Conservation (phyloP, 2,329 filamentous ascomycete genomes). For the Microthyrium microscopicum region DNA sequence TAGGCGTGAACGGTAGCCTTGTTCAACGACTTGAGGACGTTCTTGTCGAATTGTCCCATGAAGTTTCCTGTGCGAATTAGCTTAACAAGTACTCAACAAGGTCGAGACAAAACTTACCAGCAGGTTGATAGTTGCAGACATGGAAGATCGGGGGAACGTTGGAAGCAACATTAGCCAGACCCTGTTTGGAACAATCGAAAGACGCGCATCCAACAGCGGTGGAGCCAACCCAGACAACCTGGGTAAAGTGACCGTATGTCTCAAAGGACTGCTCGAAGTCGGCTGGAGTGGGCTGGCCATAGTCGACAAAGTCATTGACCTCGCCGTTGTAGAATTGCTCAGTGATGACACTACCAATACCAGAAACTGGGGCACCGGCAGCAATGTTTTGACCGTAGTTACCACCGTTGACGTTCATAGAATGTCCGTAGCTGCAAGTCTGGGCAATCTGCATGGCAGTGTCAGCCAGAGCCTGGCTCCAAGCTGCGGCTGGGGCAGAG, state of each 20-base stretch:
- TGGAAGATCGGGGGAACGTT: conserved; percentile 46
- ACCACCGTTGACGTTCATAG: conserved; percentile 50
- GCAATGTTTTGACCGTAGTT: conserved; percentile 89
- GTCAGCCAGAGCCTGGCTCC: conserved; percentile 45
- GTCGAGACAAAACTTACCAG: conserved; percentile 38
- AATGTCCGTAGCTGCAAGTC: conserved; percentile 56
- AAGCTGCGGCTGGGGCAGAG: conserved; percentile 47
- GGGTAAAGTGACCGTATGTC: conserved; percentile 57
- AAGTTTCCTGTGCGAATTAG: conserved; percentile 33
- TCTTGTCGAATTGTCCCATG: conserved; percentile 33
- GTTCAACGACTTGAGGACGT: conserved; percentile 30
- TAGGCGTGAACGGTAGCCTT: conserved; percentile 16
- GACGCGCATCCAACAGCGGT: conserved; percentile 46
- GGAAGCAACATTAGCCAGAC: conserved; percentile 27
- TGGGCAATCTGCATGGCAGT: conserved; percentile 49
- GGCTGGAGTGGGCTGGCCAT: conserved; percentile 42
- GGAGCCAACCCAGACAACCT: conserved; percentile 54
- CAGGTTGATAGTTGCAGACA: conserved; percentile 72
- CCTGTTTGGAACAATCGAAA: conserved; percentile 34
- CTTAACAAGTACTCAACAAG: conserved; percentile 2
- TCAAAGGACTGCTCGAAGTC: conserved; percentile 38
- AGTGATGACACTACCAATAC: conserved; percentile 52
- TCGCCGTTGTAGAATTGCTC: conserved; percentile 85
- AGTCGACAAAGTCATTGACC: conserved; percentile 39
- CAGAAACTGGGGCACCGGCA: conserved; percentile 39